Evolutionary conservation across 2,329 filamentous ascomycete genomes (phyloP).

Genomic region (Acrocalymma vagum): DNA sequence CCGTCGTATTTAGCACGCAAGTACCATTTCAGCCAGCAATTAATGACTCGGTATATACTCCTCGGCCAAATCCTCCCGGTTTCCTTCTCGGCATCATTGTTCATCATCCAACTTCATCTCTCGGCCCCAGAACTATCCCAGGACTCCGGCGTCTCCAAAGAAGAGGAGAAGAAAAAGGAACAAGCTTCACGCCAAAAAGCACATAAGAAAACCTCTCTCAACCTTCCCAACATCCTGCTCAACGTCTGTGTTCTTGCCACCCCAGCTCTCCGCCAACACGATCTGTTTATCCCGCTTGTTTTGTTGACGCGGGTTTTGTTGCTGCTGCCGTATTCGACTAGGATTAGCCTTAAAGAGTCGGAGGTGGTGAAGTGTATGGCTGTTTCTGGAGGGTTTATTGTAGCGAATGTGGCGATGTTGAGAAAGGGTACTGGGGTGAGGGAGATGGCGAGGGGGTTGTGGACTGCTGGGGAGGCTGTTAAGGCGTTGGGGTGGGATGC

Average conservation of each 20-base stretch:
- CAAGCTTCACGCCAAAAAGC: conserved; percentile 1
- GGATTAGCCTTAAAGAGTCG: conserved; percentile 19
- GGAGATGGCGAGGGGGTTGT: conserved; percentile 16
- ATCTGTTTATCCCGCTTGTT: conserved; percentile 28
- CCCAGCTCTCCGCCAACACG: conserved; percentile 21
- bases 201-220: conserved; percentile 22
- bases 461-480: conserved; percentile 23
- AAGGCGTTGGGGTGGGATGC: conserved; percentile 39
- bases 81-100: conserved; percentile 33
- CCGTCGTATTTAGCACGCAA: conserved; percentile 19
- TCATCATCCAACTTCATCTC: conserved; percentile 37
- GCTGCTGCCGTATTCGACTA: conserved; percentile 28
- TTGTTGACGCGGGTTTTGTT: conserved; percentile 29
- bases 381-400: conserved; percentile 32
- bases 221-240: conserved; percentile 35
- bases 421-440: conserved; percentile 16
- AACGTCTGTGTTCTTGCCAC: conserved; percentile 31
- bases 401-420: conserved; percentile 30
- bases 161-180: neutral
- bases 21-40: conserved; percentile 11
- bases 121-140: conserved; percentile 19
- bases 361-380: conserved; percentile 31
- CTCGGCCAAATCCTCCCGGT: conserved; percentile 40
- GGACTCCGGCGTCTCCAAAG: neutral
- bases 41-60: conserved; percentile 31